Evolutionary conservation across 371 early-diverging fungal species (phyloP), one percentile per base, ranked within the genome.

Genomic region (Mortierella sp.): DNA sequence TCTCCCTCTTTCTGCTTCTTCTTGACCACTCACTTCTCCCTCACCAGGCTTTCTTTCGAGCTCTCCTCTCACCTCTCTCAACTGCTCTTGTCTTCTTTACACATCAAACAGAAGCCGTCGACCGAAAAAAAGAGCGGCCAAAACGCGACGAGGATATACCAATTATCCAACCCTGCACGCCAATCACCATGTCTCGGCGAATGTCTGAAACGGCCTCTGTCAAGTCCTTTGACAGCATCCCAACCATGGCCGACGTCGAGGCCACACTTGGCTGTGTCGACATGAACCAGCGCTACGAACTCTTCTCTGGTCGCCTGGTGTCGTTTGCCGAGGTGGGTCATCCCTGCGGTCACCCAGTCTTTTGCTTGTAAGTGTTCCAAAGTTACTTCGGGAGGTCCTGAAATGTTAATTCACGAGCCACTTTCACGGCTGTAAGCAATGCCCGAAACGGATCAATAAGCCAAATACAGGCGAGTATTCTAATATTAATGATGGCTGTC

Each of bases 231-330:
- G 77, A 69, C 53, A 69, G 69, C 41, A 76, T 76, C 62, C 77
- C 77, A 8, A 76, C 77, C 62, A 76, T 76, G 77, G 77, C 77
- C 48, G 69, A 76, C 43, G 77, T 76, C 44, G 77, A 76, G 59
- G 77, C 77, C 24, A 76, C 77, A 1, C 65, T 76, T 2, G 77
- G 77, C 39, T 76, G 77, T 45, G 77, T 76, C 46, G 77, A 76
- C 27, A 76, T 76, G 77, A 76, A 76, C 47, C 77, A 76, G 47
- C 77, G 77, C 16, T 76, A 68, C 40, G 77, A 76, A 8, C 69
- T 76, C 45, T 68, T 57, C 44, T 76, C 77, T 12, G 77, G 77
- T 6, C 55, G 77, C 5, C 62, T 76, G 3, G 65, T 76, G 49
- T 76, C 77, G 21, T 76, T 76, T 50, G 77, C 77, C 12, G 77